Conservation (phyloP, 192 early-diverging fungal species). For the Backusella circina region DNA sequence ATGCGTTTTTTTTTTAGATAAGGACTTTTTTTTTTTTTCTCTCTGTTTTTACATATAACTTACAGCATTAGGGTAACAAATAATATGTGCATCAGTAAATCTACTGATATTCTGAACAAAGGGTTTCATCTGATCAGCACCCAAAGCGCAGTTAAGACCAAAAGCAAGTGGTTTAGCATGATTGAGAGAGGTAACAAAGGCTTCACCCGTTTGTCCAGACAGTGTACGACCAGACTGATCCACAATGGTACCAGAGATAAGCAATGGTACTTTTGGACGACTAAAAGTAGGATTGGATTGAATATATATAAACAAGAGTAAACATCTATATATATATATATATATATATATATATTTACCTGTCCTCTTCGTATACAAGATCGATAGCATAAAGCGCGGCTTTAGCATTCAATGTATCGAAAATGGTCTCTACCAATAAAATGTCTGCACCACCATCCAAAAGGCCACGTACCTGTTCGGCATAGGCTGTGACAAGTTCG, state of each 20-base stretch:
- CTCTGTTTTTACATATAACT: too few species aligned
- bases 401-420: conserved; percentile 97
- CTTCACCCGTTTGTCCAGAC: conserved; percentile 96
- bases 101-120: conserved; percentile 90
- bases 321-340: not conserved
- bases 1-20: not conserved
- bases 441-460: conserved; percentile 94
- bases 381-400: conserved; percentile 94
- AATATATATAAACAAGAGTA: too few species aligned
- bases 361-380: conserved; percentile 73
- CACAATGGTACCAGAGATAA: conserved; percentile 92
- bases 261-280: conserved; percentile 57
- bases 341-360: conserved; percentile 39
- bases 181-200: conserved; percentile 82
- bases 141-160: conserved; percentile 86
- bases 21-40: not conserved
- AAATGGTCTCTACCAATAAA: conserved; percentile 94
- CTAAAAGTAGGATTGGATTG: not conserved
- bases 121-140: conserved; percentile 93
- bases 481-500: conserved; percentile 87
- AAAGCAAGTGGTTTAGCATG: conserved; percentile 84
- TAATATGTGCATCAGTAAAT: conserved; percentile 75
- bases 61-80: conserved; percentile 95
- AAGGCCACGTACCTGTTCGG: conserved; percentile 85
- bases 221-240: conserved; percentile 95